phyloP scores from a whole-genome alignment of 2,329 filamentous ascomycete species.

The Colletotrichum gigasporum region DNA sequence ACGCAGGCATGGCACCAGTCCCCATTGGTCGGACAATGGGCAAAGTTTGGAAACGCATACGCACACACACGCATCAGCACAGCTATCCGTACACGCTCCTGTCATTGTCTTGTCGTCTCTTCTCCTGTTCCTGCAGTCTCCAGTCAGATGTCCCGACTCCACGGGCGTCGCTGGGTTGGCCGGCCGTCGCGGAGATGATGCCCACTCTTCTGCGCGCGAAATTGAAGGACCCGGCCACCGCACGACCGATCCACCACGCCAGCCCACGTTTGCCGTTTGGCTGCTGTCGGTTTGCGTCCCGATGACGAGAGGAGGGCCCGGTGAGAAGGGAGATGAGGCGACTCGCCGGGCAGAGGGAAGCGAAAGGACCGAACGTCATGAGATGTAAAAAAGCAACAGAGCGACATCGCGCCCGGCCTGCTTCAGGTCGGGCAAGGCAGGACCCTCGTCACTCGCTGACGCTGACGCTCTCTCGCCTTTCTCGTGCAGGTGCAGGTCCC shows the following conservation, averaged over 20 bases:
- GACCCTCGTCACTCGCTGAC: neutral
- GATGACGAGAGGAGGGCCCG: constrained; percentile 19
- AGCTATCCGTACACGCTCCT: too few species aligned
- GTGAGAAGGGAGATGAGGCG: neutral
- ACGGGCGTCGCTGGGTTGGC: neutral
- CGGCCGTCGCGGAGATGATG: constrained; percentile 23
- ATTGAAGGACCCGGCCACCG: constrained; percentile 25
- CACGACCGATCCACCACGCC: constrained; percentile 14
- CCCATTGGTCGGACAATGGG: neutral
- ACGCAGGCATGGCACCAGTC: constrained; percentile 26
- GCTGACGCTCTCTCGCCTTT: neutral
- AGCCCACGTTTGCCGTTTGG: constrained; percentile 5
- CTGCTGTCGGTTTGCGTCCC: constrained; percentile 19
- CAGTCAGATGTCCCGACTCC: neutral
- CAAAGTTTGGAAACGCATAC: constrained; percentile 22
- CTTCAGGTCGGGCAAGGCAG: neutral
- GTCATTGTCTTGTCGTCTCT: constrained; percentile 17
- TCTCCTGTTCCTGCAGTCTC: neutral
- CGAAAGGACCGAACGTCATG: constrained; percentile 15
- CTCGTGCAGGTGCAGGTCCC: constrained; percentile 1
- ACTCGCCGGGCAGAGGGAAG: neutral
- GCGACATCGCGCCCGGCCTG: neutral
- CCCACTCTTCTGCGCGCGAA: constrained; percentile 19
- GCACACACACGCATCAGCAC: neutral
- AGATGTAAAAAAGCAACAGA: constrained; percentile 20